Evolutionary conservation across 2,329 filamentous ascomycete species (phyloP).

Genomic region (Endoconidiophora polonica): DNA sequence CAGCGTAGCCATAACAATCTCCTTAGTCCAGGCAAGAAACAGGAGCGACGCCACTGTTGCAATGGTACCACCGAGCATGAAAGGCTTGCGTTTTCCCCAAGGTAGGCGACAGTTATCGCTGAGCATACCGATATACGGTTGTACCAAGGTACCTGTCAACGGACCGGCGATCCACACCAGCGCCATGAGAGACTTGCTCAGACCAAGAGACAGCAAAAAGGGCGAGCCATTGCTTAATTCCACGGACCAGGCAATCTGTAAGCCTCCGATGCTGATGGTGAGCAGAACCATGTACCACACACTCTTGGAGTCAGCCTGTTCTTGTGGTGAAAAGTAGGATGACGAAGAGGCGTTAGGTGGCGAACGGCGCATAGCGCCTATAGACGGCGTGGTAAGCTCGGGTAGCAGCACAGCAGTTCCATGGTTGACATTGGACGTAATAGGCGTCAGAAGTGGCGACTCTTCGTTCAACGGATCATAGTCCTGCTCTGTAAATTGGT

Average conservation of each 20-base stretch:
- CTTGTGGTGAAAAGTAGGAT: constrained; percentile 1
- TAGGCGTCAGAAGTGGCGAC: constrained; percentile 13
- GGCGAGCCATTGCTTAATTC: constrained; percentile 87
- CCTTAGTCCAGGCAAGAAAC: constrained; percentile 56
- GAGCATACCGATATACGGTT: constrained; percentile 67
- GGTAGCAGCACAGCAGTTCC: constrained; percentile 16
- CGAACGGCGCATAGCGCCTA: background rate
- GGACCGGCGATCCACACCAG: constrained; percentile 71
- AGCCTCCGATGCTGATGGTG: constrained; percentile 70
- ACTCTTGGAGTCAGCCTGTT: constrained; percentile 50
- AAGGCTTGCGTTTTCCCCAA: constrained; percentile 68
- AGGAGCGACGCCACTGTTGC: constrained; percentile 53
- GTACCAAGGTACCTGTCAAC: constrained; percentile 60
- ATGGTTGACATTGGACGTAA: constrained; percentile 5
- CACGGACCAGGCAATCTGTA: constrained; percentile 92
- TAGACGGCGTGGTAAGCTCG: constrained; percentile 21
- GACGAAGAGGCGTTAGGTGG: background rate
- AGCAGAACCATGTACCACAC: constrained; percentile 72
- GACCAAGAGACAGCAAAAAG: constrained; percentile 60
- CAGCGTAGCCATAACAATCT: constrained; percentile 52
- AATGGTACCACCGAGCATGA: constrained; percentile 54
- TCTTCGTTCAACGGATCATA: constrained; percentile 14
- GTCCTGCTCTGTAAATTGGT: constrained; percentile 8
- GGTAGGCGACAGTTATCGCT: constrained; percentile 60
- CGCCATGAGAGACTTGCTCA: constrained; percentile 70